These are phyloP conservation scores for Verticillium tricorpus DNA, from an alignment of 2,329 filamentous ascomycete genomes.

Conservation along the genomic window DNA sequence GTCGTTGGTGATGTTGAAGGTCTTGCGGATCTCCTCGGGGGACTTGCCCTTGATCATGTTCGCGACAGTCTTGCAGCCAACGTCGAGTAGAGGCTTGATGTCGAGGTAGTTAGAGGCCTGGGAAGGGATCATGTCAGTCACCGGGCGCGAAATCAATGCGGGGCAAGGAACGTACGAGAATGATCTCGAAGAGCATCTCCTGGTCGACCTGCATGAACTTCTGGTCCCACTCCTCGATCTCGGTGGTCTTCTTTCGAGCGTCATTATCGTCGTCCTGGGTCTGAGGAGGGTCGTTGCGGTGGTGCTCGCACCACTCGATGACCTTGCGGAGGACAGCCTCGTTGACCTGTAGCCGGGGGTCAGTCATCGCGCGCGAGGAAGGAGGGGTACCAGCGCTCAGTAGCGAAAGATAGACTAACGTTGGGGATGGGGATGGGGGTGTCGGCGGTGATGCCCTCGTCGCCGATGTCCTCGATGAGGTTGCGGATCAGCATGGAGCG, in stretches of 20 bases:
- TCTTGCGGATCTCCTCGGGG: constrained; percentile 98
- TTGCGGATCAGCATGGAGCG: constrained; percentile 96
- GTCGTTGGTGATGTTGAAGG: constrained; percentile 99
- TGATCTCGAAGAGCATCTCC: constrained; percentile 99
- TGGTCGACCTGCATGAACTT: constrained; percentile 99
- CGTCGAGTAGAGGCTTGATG: constrained; percentile 95
- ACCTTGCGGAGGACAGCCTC: constrained; percentile 93
- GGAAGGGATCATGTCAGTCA: neutral
- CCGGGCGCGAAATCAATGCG: neutral
- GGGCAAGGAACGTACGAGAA: constrained; percentile 62
- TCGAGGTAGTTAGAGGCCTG: constrained; percentile 97
- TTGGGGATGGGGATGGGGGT: constrained; percentile 87
- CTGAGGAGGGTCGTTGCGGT: constrained; percentile 82
- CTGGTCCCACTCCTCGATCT: constrained; percentile 99
- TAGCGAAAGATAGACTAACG: constrained; percentile 31
- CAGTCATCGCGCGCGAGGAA: constrained; percentile 7
- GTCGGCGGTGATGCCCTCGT: constrained; percentile 42
- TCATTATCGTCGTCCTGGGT: constrained; percentile 86
- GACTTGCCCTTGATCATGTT: constrained; percentile 99
- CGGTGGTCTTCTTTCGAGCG: constrained; percentile 94
- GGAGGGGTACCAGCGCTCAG: neutral
- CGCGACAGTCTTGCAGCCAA: constrained; percentile 98
- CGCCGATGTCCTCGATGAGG: constrained; percentile 90
- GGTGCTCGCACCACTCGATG: constrained; percentile 95
- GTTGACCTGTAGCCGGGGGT: constrained; percentile 60